These are phyloP conservation scores for Westerdykella aurantiaca DNA, from an alignment of 2,329 filamentous ascomycete species.

Conservation along the genomic window DNA sequence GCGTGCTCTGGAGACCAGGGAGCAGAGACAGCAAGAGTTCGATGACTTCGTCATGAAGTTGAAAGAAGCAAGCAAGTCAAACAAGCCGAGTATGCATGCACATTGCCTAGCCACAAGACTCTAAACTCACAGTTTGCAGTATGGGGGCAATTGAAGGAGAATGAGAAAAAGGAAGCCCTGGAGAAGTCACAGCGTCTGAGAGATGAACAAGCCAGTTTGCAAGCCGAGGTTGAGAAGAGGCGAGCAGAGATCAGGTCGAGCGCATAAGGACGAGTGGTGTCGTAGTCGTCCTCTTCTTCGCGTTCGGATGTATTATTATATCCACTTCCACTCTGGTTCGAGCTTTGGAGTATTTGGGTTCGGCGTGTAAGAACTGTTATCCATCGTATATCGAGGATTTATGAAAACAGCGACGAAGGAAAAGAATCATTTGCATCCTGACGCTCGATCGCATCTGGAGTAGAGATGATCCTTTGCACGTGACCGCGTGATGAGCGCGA, in stretches of 20 bases:
- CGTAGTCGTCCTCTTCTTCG: constrained; percentile 2
- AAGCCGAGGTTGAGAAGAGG: constrained; percentile 28
- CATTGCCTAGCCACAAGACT: neutral
- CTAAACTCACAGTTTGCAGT: constrained; percentile 20
- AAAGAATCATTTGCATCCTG: too few species aligned
- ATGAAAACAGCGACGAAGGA: too few species aligned
- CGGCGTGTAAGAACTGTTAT: too few species aligned
- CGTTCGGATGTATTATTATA: too few species aligned
- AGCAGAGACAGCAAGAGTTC: constrained; percentile 75
- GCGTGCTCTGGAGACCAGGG: constrained; percentile 72
- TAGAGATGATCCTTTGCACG: neutral
- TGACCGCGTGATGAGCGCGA: neutral
- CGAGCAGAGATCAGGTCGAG: constrained; percentile 32
- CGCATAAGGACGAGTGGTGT: constrained; percentile 11
- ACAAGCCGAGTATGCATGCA: constrained; percentile 70
- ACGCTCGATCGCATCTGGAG: too few species aligned
- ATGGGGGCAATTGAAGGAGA: constrained; percentile 33
- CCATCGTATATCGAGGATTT: too few species aligned
- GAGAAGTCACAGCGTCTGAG: constrained; percentile 22
- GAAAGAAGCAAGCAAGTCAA: constrained; percentile 84
- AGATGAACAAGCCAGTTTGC: constrained; percentile 27
- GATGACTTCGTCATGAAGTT: constrained; percentile 78
- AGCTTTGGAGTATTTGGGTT: too few species aligned
- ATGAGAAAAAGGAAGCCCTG: constrained; percentile 25
- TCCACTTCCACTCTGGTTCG: too few species aligned